Evolutionary conservation across 208 protist genomes (phyloP), one percentile per base, ranked within the genome.

Genomic region (Crithidia fasciculata): DNA sequence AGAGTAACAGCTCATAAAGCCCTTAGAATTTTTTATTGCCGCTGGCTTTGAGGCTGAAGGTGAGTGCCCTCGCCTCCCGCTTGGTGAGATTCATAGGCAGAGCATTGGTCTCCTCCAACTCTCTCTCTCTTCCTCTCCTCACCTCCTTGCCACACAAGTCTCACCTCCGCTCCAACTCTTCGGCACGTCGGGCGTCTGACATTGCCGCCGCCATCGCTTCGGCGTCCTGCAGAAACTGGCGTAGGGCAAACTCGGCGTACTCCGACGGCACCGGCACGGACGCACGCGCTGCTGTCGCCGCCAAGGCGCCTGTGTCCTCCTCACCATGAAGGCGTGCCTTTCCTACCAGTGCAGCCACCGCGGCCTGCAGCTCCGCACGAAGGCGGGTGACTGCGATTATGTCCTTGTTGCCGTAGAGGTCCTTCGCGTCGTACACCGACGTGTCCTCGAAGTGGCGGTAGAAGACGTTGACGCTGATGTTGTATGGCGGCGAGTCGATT

Each of bases 381-480:
- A 94, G 71, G 49, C 83, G 75, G 9, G 72, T 72, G 18, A 80
- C 82, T 3, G 87, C 85, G 12, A 87, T 84, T 3, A 94, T 66
- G 69, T 97, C 90, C 69, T 96, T 96, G 78, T 97, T 97, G 36
- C 93, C 93, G 67, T 97, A 97, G 12, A 96, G 61, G 68, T 97
- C 93, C 71, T 95, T 95, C 49, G 72, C 77, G 63, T 95, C 91
- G 82, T 95, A 97, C 2, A 67, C 82, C 2, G 70, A 52, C 3
- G 69, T 67, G 8, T 80, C 61, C 37, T n/a, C 60, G 68, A 96
- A 95, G 44, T 88, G 88, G n/a, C 85, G 75, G 79, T 88, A 97
- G 63, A 97, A 97, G 18, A 94, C 85, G 79, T 97, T 97, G 13
- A 97, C 87, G 72, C 90, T 94, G 18, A 97, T 72, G 39, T 80